Percentiles rank a stretch among this genome's conserved stretches.
Conservation (phyloP, 1,139 yeast genomes). For the Casaregolazyma lundiana region DNA sequence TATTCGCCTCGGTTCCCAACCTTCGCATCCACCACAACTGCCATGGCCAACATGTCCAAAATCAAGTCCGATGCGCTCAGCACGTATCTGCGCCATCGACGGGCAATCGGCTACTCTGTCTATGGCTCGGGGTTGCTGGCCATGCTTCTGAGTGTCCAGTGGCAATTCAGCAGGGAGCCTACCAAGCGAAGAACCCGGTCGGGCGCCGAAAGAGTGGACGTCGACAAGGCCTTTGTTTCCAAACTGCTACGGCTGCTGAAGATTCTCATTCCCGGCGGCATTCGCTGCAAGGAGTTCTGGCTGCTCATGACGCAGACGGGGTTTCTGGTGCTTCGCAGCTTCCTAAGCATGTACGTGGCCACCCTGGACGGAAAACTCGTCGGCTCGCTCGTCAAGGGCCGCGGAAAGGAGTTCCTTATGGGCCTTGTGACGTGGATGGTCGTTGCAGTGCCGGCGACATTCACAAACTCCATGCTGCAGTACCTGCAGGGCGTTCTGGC, state of each 20-base stretch:
- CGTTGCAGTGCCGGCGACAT: conserved; percentile 81
- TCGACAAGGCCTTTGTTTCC: conserved; percentile 31
- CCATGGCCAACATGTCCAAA: conserved; percentile 6
- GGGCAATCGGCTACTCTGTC: conserved; percentile 3
- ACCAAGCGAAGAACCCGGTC: conserved; percentile 9
- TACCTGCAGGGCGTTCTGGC: conserved; percentile 71
- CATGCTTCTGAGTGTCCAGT: not conserved
- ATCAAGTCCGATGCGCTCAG: conserved; percentile 1
- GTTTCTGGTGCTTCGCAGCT: conserved; percentile 63
- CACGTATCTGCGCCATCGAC: conserved; percentile 5
- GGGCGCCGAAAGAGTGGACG: conserved; percentile 27
- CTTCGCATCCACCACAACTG: not conserved
- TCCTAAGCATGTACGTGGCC: conserved; percentile 78
- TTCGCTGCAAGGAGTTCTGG: conserved; percentile 33
- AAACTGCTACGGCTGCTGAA: conserved; percentile 29
- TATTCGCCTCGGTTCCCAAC: conserved; percentile 1
- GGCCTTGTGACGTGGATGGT: conserved; percentile 75
- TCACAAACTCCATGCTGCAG: conserved; percentile 67
- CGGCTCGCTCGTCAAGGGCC: conserved; percentile 72
- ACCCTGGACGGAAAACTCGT: conserved; percentile 82
- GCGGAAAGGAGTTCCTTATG: conserved; percentile 58
- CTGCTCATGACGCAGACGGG: conserved; percentile 54
- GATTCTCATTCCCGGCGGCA: conserved; percentile 36
- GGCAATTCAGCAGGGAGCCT: conserved; percentile 2
- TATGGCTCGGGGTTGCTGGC: conserved; percentile 5